phyloP scores from a whole-genome alignment of 257 asterid genomes.

The Solanum boliviense region DNA sequence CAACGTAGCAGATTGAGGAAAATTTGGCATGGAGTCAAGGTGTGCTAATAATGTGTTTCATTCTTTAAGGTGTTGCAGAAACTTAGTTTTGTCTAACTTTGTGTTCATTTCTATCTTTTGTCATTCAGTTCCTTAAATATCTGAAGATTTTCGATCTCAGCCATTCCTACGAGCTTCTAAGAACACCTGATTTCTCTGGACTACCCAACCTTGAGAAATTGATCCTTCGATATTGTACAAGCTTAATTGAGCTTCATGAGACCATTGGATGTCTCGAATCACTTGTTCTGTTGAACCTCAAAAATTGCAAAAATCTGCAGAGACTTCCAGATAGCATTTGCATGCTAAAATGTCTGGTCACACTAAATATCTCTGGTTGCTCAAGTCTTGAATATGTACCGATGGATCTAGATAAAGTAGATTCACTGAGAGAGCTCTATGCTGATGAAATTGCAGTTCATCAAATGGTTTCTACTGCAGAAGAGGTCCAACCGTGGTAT shows the following conservation, averaged over 20 bases:
- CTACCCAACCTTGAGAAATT: constrained; percentile 3
- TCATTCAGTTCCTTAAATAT: constrained; percentile 2
- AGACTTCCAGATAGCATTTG: constrained; percentile 5
- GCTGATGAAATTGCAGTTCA: constrained; percentile 5
- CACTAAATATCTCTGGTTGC: constrained; percentile 10
- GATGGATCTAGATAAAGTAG: not conserved
- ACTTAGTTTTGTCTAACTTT: not conserved
- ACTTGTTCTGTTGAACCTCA: constrained; percentile 4
- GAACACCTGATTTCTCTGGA: constrained; percentile 5
- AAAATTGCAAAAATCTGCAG: constrained; percentile 7
- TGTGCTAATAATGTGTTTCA: not conserved
- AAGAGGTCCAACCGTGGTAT: not conserved
- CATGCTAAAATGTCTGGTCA: constrained; percentile 4
- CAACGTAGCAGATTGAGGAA: constrained; percentile 8
- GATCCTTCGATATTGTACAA: constrained; percentile 8
- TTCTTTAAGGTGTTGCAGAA: not conserved
- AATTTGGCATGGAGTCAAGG: constrained; percentile 11
- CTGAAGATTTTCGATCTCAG: constrained; percentile 11
- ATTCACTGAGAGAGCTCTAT: not conserved
- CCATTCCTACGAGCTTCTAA: constrained; percentile 1
- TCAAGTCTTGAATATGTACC: constrained; percentile 3
- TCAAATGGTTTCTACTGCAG: not conserved
- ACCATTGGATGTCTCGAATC: constrained; percentile 2
- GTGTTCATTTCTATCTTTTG: not conserved
- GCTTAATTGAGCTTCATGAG: constrained; percentile 6